These are phyloP conservation scores for Eremochloa ophiuroides DNA, from an alignment of 176 grass and related monocot species.

Conservation along the genomic window DNA sequence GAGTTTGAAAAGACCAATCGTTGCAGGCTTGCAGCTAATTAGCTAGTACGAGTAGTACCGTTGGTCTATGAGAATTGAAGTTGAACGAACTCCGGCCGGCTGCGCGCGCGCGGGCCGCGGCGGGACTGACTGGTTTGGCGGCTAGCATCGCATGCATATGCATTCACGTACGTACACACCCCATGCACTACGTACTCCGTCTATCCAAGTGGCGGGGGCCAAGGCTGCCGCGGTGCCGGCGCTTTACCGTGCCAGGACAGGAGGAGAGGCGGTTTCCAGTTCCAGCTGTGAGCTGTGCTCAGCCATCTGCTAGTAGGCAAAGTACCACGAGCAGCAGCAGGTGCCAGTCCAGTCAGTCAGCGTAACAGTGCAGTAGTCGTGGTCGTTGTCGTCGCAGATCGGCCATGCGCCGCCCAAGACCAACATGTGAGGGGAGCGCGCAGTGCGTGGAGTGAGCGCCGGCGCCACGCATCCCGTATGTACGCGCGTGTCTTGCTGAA, in stretches of 20 bases:
- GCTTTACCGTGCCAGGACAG: constrained; percentile 35
- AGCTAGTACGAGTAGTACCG: too few species aligned
- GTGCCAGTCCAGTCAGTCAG: neutral
- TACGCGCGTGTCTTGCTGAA: neutral
- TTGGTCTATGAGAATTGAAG: neutral
- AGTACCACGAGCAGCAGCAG: neutral
- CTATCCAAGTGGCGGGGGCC: neutral
- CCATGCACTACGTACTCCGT: neutral
- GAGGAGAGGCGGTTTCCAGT: neutral
- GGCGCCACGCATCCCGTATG: too few species aligned
- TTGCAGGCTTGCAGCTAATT: too few species aligned
- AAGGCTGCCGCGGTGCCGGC: neutral
- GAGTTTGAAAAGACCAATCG: too few species aligned
- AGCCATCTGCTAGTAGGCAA: too few species aligned
- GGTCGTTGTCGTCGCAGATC: neutral
- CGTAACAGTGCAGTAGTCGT: neutral
- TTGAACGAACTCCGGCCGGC: neutral
- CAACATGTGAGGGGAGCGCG: neutral
- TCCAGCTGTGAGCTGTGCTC: neutral
- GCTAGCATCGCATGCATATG: neutral
- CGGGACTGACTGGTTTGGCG: neutral
- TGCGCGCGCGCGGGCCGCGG: too few species aligned
- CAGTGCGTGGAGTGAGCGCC: neutral
- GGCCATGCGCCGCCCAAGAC: neutral
- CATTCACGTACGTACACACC: neutral